phyloP scores from a whole-genome alignment of 1,139 yeast species.

The Candida labiduridarum region DNA sequence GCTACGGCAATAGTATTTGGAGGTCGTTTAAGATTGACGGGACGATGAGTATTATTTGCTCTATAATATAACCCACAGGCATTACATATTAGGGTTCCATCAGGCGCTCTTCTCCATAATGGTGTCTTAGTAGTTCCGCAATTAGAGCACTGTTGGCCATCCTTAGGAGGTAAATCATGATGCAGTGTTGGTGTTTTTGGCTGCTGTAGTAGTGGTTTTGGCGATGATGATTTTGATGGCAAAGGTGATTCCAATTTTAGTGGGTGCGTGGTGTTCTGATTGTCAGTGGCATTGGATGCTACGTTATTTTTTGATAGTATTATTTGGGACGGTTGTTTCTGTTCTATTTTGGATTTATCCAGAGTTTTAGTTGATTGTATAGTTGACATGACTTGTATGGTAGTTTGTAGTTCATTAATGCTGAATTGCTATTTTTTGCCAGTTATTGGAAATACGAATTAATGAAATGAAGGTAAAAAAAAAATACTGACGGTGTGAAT shows the following conservation, averaged over 20 bases:
- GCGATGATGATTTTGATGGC: neutral
- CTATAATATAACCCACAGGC: slow-evolving; percentile 69
- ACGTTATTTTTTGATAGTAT: neutral
- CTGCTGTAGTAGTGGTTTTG: neutral
- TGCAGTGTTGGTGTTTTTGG: too few relatives aligned
- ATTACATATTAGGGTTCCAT: slow-evolving; percentile 66
- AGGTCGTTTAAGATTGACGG: slow-evolving; percentile 66
- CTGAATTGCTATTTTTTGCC: too few relatives aligned
- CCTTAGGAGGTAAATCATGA: slow-evolving; percentile 7
- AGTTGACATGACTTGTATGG: neutral
- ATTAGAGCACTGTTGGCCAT: slow-evolving; percentile 60
- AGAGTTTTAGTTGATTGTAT: neutral
- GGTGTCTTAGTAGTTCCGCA: slow-evolving; percentile 74
- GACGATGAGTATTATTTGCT: slow-evolving; percentile 56
- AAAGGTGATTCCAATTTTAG: neutral
- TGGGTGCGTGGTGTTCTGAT: neutral
- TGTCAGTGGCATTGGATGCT: neutral
- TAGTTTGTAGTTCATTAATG: neutral
- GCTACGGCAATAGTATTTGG: slow-evolving; percentile 57
- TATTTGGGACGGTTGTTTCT: neutral
- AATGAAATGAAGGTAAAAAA: neutral
- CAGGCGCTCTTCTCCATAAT: slow-evolving; percentile 69
- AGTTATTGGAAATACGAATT: neutral
- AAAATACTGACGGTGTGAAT: neutral
- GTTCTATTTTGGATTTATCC: neutral